These are phyloP conservation scores for Discostella pseudostelligera DNA, from an alignment of 108 stramenopile genomes.

Conservation along the genomic window DNA sequence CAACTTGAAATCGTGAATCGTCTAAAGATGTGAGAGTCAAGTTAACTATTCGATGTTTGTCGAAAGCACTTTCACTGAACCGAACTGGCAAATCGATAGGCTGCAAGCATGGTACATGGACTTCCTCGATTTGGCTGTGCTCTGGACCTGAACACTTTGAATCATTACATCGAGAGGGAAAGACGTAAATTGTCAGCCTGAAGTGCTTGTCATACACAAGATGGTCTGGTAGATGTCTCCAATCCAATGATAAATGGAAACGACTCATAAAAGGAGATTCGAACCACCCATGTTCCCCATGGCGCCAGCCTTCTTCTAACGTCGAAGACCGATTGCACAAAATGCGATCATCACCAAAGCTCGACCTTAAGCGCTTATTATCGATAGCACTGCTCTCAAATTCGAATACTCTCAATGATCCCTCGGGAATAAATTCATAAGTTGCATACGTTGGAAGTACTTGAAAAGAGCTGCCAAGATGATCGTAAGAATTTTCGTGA, in stretches of 20 bases:
- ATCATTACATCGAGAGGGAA: constrained; percentile 60
- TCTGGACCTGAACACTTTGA: constrained; percentile 51
- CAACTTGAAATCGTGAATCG: constrained; percentile 70
- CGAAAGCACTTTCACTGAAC: constrained; percentile 48
- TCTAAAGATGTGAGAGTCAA: constrained; percentile 74
- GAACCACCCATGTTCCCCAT: constrained; percentile 67
- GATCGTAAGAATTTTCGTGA: neutral
- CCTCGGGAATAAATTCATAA: constrained; percentile 16
- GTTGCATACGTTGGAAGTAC: constrained; percentile 23
- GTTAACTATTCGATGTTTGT: constrained; percentile 63
- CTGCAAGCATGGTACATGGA: constrained; percentile 65
- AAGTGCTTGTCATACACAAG: constrained; percentile 74
- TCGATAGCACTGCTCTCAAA: constrained; percentile 9
- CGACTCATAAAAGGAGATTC: constrained; percentile 51
- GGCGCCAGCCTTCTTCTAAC: constrained; percentile 59
- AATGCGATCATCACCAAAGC: constrained; percentile 21
- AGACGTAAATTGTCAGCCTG: constrained; percentile 66
- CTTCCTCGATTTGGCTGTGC: constrained; percentile 44
- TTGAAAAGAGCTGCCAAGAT: constrained; percentile 1
- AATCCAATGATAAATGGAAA: constrained; percentile 69
- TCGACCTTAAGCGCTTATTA: constrained; percentile 21
- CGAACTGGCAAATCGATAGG: constrained; percentile 67
- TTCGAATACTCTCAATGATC: neutral
- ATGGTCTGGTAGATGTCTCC: constrained; percentile 57
- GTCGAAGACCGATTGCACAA: constrained; percentile 27